phyloP scores from a whole-genome alignment of 345 rosid genomes.

The Zanthoxylum bungeanum region DNA sequence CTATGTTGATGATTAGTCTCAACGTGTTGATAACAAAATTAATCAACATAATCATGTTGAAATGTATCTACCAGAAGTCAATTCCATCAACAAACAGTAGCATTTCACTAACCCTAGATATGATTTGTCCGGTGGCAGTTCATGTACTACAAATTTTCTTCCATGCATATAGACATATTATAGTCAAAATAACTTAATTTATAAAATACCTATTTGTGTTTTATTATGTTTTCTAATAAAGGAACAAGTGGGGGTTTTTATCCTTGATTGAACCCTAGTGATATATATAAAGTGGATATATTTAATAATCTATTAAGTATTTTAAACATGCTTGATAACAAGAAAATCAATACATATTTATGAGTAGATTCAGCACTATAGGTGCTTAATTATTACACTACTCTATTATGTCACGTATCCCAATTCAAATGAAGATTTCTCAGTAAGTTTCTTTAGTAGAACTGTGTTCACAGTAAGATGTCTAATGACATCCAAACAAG shows the following conservation, averaged over 20 bases:
- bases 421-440: too few relatives aligned
- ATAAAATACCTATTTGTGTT: background rate
- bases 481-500: too few relatives aligned
- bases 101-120: background rate
- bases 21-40: background rate
- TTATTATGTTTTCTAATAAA: background rate
- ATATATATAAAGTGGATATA: background rate
- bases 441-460: too few relatives aligned
- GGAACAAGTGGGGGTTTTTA: background rate
- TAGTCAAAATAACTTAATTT: background rate
- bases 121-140: background rate
- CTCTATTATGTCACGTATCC: too few relatives aligned
- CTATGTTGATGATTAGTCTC: too few relatives aligned
- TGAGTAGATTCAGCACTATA: background rate
- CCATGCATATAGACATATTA: background rate
- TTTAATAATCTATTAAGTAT: background rate
- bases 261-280: background rate
- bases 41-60: background rate
- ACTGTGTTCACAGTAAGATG: too few relatives aligned
- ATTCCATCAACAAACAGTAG: background rate
- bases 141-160: background rate
- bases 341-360: background rate
- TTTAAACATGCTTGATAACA: background rate
- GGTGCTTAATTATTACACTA: too few relatives aligned
- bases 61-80: background rate